phyloP scores from a whole-genome alignment of 305 asterid species.

The Fraxinus greggii region DNA sequence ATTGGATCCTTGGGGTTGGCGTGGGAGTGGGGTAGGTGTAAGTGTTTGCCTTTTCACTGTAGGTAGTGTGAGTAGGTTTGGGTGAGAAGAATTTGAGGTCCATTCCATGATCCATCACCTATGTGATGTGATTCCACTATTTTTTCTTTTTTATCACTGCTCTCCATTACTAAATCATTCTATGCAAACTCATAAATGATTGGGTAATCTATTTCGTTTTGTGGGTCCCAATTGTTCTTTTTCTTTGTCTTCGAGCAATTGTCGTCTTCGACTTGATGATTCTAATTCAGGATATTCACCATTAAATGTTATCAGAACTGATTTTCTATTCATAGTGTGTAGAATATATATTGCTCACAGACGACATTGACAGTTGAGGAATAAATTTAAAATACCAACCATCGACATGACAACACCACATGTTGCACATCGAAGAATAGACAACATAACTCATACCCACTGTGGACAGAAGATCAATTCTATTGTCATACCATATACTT shows the following conservation, averaged over 20 bases:
- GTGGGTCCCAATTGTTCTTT: slow-evolving; percentile 2
- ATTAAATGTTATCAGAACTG: background rate
- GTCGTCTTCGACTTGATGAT: background rate
- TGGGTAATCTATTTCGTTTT: slow-evolving; percentile 7
- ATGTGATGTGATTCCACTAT: background rate
- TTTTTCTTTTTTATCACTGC: background rate
- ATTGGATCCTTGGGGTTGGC: slow-evolving; percentile 27
- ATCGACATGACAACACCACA: too few relatives aligned
- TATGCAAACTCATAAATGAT: background rate
- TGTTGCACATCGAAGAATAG: too few relatives aligned
- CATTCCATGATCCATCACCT: background rate
- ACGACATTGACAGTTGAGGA: too few relatives aligned
- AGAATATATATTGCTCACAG: too few relatives aligned
- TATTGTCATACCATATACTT: background rate
- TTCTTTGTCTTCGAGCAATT: slow-evolving; percentile 10
- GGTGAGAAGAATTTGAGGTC: background rate
- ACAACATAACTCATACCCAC: too few relatives aligned
- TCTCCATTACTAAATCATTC: background rate
- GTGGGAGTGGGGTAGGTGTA: background rate
- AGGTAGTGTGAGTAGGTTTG: slow-evolving; percentile 1
- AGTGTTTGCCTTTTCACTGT: slow-evolving; percentile 11
- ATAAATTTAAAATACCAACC: too few relatives aligned
- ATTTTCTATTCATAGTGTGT: too few relatives aligned
- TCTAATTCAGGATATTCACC: background rate
- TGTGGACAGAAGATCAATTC: too few relatives aligned